Evolutionary conservation across 257 asterid species (phyloP), one percentile per base, ranked within the genome.

Genomic region (Solanum infundibuliforme): DNA sequence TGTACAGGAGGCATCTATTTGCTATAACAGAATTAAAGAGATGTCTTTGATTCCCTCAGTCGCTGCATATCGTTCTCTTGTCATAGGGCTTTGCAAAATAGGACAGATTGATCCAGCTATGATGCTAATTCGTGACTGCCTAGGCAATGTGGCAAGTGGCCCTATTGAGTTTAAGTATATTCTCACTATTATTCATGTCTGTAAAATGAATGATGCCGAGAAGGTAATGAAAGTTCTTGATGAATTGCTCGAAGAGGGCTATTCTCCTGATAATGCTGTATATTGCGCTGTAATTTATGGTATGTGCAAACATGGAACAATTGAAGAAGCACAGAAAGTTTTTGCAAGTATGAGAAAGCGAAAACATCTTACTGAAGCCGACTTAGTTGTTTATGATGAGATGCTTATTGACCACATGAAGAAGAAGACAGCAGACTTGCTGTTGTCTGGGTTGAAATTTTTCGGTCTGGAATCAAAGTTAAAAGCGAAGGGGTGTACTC

Each of bases 351-450:
- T 95, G 95, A 94, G 92, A 89, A 94, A 91, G 74, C 91, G 90
- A n/a, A 88, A 87, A 25, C 89, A 88, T 87, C 87, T 96, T 5
- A 91, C 91, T 21, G 99, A 96, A 92, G 96, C 96, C 52, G 96
- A 95, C 90, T 92, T 89, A 46, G 91, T 93, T 66, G 94, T 86
- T 27, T 94, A 91, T 74, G 98, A 97, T 91, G 99, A 97, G 92
- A 91, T 96, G 89, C 95, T 96, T 83, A 73, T 92, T 81, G 98
- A 95, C 83, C 96, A 97, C 89, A 95, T 94, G 99, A 94, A 97
- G 90, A 93, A 92, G 95, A 93, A 93, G 27, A 91, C 99, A 32
- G 98, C 98, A 23, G 98, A 94, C 88, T 88, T 95, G 92, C 92
- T 97, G 84, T 74, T 96, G 89, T 94, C 94, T 87, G 98, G 99